Percentiles rank a stretch among this genome's conserved stretches.
Conservation (phyloP, 2,329 filamentous ascomycete genomes). For the Diaporthe amygdali region DNA sequence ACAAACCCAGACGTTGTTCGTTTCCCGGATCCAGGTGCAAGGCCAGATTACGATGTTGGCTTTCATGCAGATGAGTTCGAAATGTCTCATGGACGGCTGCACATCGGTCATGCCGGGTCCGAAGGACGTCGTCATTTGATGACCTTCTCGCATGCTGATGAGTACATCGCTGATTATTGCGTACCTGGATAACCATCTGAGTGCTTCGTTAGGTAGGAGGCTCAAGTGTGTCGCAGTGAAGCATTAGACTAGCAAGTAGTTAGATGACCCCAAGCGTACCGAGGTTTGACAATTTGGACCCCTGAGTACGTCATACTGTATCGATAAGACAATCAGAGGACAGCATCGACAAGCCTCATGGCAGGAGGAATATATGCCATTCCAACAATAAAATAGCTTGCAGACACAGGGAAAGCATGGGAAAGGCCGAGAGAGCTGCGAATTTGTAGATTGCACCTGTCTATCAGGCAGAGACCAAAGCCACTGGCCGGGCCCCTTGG, state of each 20-base stretch:
- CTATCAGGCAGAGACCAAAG: neutral
- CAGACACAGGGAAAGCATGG: neutral
- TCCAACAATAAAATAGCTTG: neutral
- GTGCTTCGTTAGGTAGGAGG: neutral
- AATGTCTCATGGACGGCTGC: neutral
- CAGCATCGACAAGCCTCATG: neutral
- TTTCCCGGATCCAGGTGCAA: neutral
- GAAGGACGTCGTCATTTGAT: neutral
- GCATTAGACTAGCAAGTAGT: neutral
- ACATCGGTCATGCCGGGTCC: neutral
- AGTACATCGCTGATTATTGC: neutral
- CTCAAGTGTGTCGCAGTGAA: neutral
- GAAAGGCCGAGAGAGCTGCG: neutral
- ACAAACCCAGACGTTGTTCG: neutral
- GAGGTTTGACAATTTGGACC: neutral
- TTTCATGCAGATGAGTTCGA: neutral
- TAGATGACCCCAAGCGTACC: neutral
- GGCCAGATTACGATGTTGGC: neutral
- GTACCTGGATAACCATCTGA: no score
- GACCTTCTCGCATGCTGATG: neutral
- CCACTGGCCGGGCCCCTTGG: neutral
- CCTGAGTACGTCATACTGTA: slow-evolving; percentile 13
- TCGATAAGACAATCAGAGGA: slow-evolving; percentile 5
- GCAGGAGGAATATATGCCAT: neutral
- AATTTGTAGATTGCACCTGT: neutral